Base-by-base conservation (phyloP, 495 filamentous ascomycete species). In the Hyaloscypha finlandica region DNA sequence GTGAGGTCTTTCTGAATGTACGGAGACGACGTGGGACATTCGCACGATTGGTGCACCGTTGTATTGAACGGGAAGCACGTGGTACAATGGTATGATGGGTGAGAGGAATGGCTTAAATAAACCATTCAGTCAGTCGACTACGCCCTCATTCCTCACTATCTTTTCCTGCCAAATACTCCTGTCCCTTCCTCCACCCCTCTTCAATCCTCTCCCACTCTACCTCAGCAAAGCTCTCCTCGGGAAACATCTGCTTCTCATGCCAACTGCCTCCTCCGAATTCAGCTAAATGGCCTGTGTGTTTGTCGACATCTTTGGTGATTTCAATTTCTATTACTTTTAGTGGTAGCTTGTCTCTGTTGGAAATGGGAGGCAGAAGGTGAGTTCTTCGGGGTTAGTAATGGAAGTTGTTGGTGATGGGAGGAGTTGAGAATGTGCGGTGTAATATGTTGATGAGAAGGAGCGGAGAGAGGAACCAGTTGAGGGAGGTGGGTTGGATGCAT, bases 191-290 rank as follows among this genome's bases (percentile, higher is more conserved):
- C 8, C 30, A 59, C 29, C 32, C 39, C 33, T 59, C 57, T 29
- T 59, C 57, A 8, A 33, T 2, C 12, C 33, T 59, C 32, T 59
- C 30, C 33, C 30, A 59, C 2, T 8, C 16, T 0, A 39, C 32
- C 57, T 37, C 57, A 14, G 8, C 57, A 37, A 56, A 56, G 8
- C 53, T 32, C 30, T 56, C 53, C 30, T 56, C 53, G 3, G 53
- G 53, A 56, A 9, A 56, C 1, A 56, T 56, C 42, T 48, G 53
- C 22, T 56, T 29, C 22, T 56, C 53, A 56, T 29, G 53, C 22
- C 53, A 29, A 3, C 25, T 25, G 25, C 22, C 19, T 4, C 22
- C 30, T 30, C 25, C 8, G 2, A 56, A 30, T 30, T 11, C 22
- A 5, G 8, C 8, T 4, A 29, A 22, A 32, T 32, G 53, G 22